Conservation (phyloP, 2,329 filamentous ascomycete genomes). For the Bipolaris gigantea region DNA sequence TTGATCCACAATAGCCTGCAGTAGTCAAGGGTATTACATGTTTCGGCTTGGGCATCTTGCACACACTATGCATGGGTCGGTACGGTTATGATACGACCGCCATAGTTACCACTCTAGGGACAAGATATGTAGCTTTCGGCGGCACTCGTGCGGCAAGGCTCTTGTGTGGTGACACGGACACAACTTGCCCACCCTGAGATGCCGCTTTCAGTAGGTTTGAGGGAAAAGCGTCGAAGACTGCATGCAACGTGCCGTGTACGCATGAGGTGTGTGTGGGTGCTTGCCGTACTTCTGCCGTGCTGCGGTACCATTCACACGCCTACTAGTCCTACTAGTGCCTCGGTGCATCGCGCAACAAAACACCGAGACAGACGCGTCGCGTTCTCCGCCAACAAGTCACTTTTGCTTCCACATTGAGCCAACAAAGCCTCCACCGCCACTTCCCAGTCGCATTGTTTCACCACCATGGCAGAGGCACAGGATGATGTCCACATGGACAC, state of each 20-base stretch:
- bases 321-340: constrained; percentile 3
- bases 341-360: constrained; percentile 5
- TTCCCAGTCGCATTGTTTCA: not conserved
- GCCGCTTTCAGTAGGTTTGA: constrained; percentile 18
- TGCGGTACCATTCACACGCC: not conserved
- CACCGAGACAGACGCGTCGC: constrained; percentile 19
- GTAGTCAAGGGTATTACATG: not conserved
- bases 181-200: constrained; percentile 1
- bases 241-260: constrained; percentile 29
- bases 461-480: constrained; percentile 30
- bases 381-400: constrained; percentile 12
- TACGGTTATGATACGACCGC: no score
- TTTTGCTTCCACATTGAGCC: constrained; percentile 7
- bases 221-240: constrained; percentile 17
- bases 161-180: constrained; percentile 8
- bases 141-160: constrained; percentile 2
- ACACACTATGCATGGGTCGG: not conserved
- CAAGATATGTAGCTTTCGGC: constrained; percentile 2
- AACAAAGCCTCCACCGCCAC: not conserved
- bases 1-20: constrained; percentile 17
- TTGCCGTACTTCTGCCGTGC: not conserved
- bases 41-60: not conserved
- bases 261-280: constrained; percentile 12
- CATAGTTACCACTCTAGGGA: not conserved
- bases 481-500: constrained; percentile 41